A percentile compares a stretch with the other conserved stretches of the same genome.
phyloP scores from a whole-genome alignment of 768 basidiomycete species.

The Pseudohyphozyma bogoriensis region DNA sequence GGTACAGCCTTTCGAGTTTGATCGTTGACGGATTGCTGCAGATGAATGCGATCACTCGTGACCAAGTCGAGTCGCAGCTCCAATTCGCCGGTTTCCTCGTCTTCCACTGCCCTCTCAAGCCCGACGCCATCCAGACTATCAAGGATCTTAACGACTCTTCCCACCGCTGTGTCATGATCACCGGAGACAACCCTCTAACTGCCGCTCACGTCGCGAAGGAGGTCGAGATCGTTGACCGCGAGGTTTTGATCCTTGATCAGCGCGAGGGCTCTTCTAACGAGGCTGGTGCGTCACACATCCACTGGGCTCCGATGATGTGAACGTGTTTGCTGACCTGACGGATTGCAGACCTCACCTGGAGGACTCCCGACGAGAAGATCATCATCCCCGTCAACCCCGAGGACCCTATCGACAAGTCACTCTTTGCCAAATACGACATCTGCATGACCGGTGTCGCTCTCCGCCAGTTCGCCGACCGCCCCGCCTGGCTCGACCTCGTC shows the following conservation, averaged over 20 bases:
- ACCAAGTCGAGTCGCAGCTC: slow-evolving; percentile 65
- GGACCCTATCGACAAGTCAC: slow-evolving; percentile 61
- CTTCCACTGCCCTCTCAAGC: slow-evolving; percentile 95
- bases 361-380: slow-evolving; percentile 82
- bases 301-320: no score
- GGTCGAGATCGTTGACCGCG: slow-evolving; percentile 94
- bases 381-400: slow-evolving; percentile 74
- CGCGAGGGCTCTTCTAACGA: slow-evolving; percentile 66
- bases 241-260: slow-evolving; percentile 82
- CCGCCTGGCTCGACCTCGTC: slow-evolving; percentile 65
- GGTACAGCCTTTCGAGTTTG: not conserved
- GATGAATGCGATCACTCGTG: slow-evolving; percentile 81
- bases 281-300: slow-evolving; percentile 50
- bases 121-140: slow-evolving; percentile 78
- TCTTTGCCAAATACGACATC: slow-evolving; percentile 85
- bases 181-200: slow-evolving; percentile 95
- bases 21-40: slow-evolving; percentile 36
- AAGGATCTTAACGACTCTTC: slow-evolving; percentile 94
- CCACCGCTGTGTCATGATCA: slow-evolving; percentile 99
- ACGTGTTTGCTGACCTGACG: not conserved
- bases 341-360: slow-evolving; percentile 75
- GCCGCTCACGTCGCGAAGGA: slow-evolving; percentile 91
- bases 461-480: slow-evolving; percentile 64
- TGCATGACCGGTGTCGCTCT: slow-evolving; percentile 92
- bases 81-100: slow-evolving; percentile 92